Evolutionary conservation across 768 basidiomycete genomes (phyloP).

Genomic region (Hericium erinaceus): DNA sequence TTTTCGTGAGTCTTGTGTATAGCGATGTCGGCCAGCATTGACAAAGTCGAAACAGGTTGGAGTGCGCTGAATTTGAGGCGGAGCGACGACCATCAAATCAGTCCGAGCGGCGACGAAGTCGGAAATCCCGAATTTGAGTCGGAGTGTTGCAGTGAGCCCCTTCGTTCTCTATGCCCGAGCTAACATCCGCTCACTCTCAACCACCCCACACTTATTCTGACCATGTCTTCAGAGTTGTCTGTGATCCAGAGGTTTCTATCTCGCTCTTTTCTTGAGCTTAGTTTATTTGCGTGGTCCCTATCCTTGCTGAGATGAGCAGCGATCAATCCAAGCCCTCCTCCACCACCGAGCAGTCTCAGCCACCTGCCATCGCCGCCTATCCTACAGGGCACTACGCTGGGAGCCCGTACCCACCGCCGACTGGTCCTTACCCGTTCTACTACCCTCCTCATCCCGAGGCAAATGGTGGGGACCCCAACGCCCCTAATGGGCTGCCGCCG

Average conservation of each 20-base stretch:
- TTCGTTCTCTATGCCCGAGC: not conserved
- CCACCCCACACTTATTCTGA: not conserved
- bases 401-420: constrained; percentile 10
- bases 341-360: constrained; percentile 4
- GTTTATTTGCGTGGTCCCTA: not conserved
- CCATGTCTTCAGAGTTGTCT: not conserved
- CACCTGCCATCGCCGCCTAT: constrained; percentile 9
- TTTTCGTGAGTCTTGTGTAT: not conserved
- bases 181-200: not conserved
- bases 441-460: constrained; percentile 13
- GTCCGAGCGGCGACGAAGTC: constrained; percentile 18
- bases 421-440: constrained; percentile 12
- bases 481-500: constrained; percentile 7
- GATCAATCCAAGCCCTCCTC: constrained; percentile 10
- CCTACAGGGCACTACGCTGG: constrained; percentile 9
- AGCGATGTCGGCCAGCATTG: not conserved
- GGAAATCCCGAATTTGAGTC: constrained; percentile 14
- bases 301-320: constrained; percentile 8
- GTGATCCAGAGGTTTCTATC: not conserved
- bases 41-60: not conserved
- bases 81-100: constrained; percentile 7
- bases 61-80: constrained; percentile 10
- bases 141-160: constrained; percentile 11
- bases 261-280: not conserved
- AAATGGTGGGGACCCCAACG: constrained; percentile 7